phyloP scores from a whole-genome alignment of 2,329 filamentous ascomycete genomes.

The Xylaria sp. region DNA sequence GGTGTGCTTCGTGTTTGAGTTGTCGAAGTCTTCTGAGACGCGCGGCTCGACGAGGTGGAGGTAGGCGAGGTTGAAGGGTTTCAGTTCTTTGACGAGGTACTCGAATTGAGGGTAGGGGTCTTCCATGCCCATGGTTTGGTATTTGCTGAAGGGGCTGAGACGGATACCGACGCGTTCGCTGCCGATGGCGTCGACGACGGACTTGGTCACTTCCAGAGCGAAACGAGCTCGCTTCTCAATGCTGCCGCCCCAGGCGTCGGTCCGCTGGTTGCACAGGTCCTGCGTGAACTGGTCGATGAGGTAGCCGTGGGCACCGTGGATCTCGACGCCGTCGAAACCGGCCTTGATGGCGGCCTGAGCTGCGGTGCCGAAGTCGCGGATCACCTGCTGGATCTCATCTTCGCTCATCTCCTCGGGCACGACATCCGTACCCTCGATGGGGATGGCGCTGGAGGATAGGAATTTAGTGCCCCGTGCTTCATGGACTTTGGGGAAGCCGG shows the following conservation, averaged over 20 bases:
- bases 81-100: constrained; percentile 46
- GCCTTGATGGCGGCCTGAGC: constrained; percentile 52
- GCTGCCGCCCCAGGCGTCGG: constrained; percentile 51
- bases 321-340: constrained; percentile 63
- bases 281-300: constrained; percentile 54
- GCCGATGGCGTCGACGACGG: constrained; percentile 49
- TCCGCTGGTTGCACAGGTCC: constrained; percentile 49
- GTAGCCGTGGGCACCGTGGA: constrained; percentile 43
- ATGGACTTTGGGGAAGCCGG: constrained; percentile 34
- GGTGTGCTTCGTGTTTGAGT: constrained; percentile 32
- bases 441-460: constrained; percentile 41
- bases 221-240: constrained; percentile 52
- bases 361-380: constrained; percentile 53
- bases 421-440: constrained; percentile 41
- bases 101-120: constrained; percentile 54
- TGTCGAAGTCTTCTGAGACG: constrained; percentile 38
- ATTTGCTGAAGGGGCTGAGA: constrained; percentile 49
- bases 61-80: constrained; percentile 49
- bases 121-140: constrained; percentile 53
- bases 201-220: constrained; percentile 47
- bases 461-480: constrained; percentile 43
- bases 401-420: constrained; percentile 60
- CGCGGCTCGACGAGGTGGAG: constrained; percentile 53
- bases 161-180: constrained; percentile 45
- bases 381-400: constrained; percentile 59